Evolutionary conservation across 2,329 filamentous ascomycete species (phyloP).

Genomic region (Phaeosphaeriaceae sp.): DNA sequence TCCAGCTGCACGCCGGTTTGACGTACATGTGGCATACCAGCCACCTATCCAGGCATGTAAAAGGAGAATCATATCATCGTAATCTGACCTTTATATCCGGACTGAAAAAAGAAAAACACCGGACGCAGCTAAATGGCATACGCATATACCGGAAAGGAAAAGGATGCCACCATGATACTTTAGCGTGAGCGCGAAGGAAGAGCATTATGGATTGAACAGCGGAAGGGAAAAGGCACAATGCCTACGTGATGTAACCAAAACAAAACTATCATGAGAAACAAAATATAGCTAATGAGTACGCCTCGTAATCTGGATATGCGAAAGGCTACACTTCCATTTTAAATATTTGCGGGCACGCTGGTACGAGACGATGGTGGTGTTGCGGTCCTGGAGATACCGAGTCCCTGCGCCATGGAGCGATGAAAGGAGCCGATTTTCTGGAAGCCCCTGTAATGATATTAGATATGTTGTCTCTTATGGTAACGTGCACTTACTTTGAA

Average conservation of each 20-base stretch:
- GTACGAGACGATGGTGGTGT: constrained; percentile 25
- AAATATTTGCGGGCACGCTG: constrained; percentile 35
- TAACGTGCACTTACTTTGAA: constrained; percentile 51
- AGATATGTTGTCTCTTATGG: constrained; percentile 9
- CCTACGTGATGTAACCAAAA: constrained; percentile 27
- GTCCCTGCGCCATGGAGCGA: constrained; percentile 39
- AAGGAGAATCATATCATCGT: not conserved
- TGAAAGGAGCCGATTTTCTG: constrained; percentile 58
- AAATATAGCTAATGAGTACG: not conserved
- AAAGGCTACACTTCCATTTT: constrained; percentile 1
- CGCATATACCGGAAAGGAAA: no score
- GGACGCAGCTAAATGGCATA: no score
- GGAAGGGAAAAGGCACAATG: no score
- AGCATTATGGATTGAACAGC: no score
- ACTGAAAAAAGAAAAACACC: no score
- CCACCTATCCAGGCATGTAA: not conserved
- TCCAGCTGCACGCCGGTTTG: no score
- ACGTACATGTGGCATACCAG: not conserved
- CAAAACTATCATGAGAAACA: constrained; percentile 38
- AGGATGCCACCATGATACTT: no score
- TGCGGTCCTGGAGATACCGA: constrained; percentile 23
- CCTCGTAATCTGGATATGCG: not conserved
- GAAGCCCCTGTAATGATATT: constrained; percentile 50
- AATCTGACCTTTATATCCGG: not conserved
- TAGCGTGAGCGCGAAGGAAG: no score